Conservation (phyloP, 2,329 filamentous ascomycete genomes). For the Elsinoe fawcettii region DNA sequence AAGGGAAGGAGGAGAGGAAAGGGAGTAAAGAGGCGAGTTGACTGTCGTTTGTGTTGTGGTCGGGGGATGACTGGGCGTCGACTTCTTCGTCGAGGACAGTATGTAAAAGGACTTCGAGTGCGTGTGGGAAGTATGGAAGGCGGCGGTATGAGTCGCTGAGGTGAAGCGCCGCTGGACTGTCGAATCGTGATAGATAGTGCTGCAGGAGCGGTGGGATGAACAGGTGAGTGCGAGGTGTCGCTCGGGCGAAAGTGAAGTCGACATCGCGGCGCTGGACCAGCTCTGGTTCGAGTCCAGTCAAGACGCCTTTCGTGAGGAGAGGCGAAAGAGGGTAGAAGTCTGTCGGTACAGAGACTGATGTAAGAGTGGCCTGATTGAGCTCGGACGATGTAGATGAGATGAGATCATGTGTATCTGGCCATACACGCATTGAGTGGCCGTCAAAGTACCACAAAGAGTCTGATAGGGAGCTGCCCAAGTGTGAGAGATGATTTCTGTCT, state of each 20-base stretch:
- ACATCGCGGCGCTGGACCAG: constrained; percentile 88
- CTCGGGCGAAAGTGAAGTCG: constrained; percentile 82
- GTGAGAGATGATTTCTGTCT: constrained; percentile 28
- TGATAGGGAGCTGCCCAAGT: constrained; percentile 46
- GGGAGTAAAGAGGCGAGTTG: constrained; percentile 46
- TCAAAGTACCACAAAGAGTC: constrained; percentile 96
- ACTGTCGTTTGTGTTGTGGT: constrained; percentile 30
- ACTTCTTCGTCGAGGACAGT: constrained; percentile 92
- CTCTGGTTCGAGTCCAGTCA: constrained; percentile 86
- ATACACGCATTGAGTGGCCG: constrained; percentile 74
- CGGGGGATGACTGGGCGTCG: constrained; percentile 47
- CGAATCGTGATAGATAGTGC: constrained; percentile 66
- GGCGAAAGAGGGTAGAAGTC: constrained; percentile 94
- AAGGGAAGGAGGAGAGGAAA: constrained; percentile 51
- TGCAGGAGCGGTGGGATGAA: constrained; percentile 84
- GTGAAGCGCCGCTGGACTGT: constrained; percentile 70
- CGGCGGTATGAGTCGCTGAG: constrained; percentile 79
- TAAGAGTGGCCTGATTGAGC: constrained; percentile 60
- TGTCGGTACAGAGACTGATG: constrained; percentile 68
- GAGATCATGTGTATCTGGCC: constrained; percentile 82
- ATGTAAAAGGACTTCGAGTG: constrained; percentile 83
- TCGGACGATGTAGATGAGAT: constrained; percentile 62
- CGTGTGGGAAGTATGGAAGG: constrained; percentile 87
- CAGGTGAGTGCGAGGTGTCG: constrained; percentile 84
- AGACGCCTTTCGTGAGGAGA: constrained; percentile 78